These are phyloP conservation scores for Urtica urens DNA, from an alignment of 306 rosid genomes.

Conservation along the genomic window DNA sequence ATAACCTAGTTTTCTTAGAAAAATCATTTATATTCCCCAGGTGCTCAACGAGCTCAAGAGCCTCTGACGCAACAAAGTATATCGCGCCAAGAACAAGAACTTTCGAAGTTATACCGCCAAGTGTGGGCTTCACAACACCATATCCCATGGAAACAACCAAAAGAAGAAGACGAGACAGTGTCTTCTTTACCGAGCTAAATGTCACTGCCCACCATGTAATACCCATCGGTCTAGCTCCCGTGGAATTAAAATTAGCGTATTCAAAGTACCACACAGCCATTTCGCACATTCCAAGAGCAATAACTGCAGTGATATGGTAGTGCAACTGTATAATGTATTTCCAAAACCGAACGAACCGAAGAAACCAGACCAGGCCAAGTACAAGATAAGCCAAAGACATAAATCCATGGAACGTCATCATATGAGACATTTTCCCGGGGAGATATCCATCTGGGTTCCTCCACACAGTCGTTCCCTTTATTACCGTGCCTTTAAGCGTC, in stretches of 20 bases:
- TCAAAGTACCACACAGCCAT: slow-evolving; percentile 96
- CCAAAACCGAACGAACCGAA: slow-evolving; percentile 76
- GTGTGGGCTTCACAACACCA: slow-evolving; percentile 74
- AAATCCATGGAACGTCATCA: slow-evolving; percentile 64
- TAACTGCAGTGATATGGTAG: slow-evolving; percentile 74
- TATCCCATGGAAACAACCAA: slow-evolving; percentile 89
- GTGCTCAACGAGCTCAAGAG: slow-evolving; percentile 81
- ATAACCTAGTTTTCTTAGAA: slow-evolving; percentile 59
- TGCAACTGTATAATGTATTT: slow-evolving; percentile 71
- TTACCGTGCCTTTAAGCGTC: slow-evolving; percentile 47
- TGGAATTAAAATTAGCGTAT: slow-evolving; percentile 76
- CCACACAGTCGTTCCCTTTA: slow-evolving; percentile 82
- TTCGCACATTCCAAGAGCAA: slow-evolving; percentile 93
- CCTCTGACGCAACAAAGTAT: slow-evolving; percentile 68
- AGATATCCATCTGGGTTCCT: slow-evolving; percentile 74
- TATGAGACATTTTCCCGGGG: slow-evolving; percentile 85
- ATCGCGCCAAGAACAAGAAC: slow-evolving; percentile 52
- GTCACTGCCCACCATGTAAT: slow-evolving; percentile 92
- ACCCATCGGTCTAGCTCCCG: slow-evolving; percentile 81
- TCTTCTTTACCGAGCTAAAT: slow-evolving; percentile 70
- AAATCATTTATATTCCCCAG: slow-evolving; percentile 84
- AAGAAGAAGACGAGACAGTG: slow-evolving; percentile 72
- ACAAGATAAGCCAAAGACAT: slow-evolving; percentile 78
- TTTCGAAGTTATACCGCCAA: slow-evolving; percentile 52
- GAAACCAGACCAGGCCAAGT: slow-evolving; percentile 73